Conservation (phyloP, 2,329 filamentous ascomycete genomes). For the Phoma sp. region DNA sequence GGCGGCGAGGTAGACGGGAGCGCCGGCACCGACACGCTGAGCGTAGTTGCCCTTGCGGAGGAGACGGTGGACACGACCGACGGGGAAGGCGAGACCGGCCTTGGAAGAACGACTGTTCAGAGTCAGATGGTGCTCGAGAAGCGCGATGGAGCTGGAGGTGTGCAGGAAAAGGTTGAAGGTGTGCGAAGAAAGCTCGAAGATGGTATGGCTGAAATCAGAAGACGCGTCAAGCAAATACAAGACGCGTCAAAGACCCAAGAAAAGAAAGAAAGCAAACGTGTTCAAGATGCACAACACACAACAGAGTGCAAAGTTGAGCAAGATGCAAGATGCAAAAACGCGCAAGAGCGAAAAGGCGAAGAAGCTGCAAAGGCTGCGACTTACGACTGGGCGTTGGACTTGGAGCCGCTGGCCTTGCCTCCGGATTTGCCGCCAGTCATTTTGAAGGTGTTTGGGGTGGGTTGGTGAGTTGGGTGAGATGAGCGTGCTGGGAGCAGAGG, state of each 20-base stretch:
- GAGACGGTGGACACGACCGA: constrained; percentile 99
- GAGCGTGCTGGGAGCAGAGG: constrained; percentile 20
- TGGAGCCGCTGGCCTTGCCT: constrained; percentile 98
- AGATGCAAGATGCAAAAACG: constrained; percentile 18
- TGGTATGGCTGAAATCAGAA: constrained; percentile 3
- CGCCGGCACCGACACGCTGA: constrained; percentile 98
- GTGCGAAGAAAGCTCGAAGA: constrained; percentile 42
- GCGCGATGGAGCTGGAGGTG: constrained; percentile 17
- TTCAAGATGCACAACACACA: constrained; percentile 1
- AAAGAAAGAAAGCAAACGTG: too few species aligned
- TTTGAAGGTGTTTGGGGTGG: constrained; percentile 66
- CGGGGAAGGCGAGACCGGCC: constrained; percentile 97
- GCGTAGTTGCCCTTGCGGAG: constrained; percentile 99
- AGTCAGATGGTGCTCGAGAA: constrained; percentile 22
- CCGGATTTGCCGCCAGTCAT: constrained; percentile 99
- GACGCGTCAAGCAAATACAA: constrained; percentile 33
- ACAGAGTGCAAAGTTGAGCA: constrained; percentile 8
- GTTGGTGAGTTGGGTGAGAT: constrained; percentile 38
- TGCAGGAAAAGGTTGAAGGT: constrained; percentile 37
- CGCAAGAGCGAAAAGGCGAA: constrained; percentile 11
- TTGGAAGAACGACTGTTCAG: constrained; percentile 90
- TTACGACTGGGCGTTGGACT: constrained; percentile 96
- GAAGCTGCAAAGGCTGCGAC: constrained; percentile 52
- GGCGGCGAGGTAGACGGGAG: constrained; percentile 94
- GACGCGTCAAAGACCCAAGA: constrained; percentile 12